Conservation (phyloP, 345 rosid species). For the Hypericum perforatum region DNA sequence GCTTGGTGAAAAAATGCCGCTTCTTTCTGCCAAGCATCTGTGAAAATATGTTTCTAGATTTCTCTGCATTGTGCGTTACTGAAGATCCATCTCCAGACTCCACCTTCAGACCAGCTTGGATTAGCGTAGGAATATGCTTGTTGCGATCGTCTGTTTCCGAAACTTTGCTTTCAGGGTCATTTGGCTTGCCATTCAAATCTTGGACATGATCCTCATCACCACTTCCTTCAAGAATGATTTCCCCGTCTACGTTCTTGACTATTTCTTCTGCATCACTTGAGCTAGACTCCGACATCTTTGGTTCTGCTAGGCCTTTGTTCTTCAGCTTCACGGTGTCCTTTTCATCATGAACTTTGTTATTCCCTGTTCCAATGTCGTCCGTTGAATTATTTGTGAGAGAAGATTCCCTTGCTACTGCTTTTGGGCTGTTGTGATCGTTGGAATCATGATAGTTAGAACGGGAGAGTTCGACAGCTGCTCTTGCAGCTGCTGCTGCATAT, state of each 20-base stretch:
- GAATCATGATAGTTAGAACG: constrained; percentile 42
- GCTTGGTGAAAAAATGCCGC: constrained; percentile 49
- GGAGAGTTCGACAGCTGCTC: constrained; percentile 88
- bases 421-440: constrained; percentile 21
- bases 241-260: constrained; percentile 48
- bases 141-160: not conserved
- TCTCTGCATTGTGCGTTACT: constrained; percentile 16
- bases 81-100: constrained; percentile 18
- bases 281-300: constrained; percentile 18
- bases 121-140: constrained; percentile 21
- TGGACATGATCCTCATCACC: constrained; percentile 27
- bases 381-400: not conserved
- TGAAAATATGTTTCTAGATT: constrained; percentile 19
- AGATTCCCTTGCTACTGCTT: constrained; percentile 6
- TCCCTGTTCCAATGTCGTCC: constrained; percentile 10
- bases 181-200: constrained; percentile 6
- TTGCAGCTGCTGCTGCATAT: constrained; percentile 81
- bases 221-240: constrained; percentile 42
- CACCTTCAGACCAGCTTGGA: constrained; percentile 24
- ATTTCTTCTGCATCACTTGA: constrained; percentile 37
- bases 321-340: constrained; percentile 13
- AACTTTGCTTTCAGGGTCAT: constrained; percentile 11
- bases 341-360: constrained; percentile 8
- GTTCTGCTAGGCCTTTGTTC: constrained; percentile 20
- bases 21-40: constrained; percentile 25